A percentile compares a stretch with the other conserved stretches of the same genome.
These are phyloP conservation scores for Phytophthora sansomeana DNA, from an alignment of 352 stramenopile species.

Conservation along the genomic window DNA sequence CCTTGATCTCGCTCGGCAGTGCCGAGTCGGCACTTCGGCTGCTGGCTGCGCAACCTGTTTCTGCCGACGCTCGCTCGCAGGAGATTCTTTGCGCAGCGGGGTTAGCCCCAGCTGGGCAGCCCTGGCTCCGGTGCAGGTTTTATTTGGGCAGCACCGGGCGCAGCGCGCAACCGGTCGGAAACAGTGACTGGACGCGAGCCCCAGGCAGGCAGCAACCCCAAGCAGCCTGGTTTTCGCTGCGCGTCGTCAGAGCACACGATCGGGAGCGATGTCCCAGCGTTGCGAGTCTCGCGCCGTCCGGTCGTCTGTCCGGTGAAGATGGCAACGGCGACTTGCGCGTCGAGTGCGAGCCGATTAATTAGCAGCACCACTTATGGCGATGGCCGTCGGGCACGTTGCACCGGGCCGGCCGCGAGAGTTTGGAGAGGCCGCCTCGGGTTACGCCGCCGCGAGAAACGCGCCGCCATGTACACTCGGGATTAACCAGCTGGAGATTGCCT, in stretches of 20 bases:
- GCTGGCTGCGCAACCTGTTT: conserved; percentile 10
- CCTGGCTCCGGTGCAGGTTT: conserved; percentile 19
- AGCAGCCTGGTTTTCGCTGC: conserved; percentile 38
- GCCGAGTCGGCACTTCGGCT: conserved; percentile 4
- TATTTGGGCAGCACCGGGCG: conserved; percentile 30
- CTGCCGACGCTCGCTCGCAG: conserved; percentile 14
- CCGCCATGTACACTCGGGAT: conserved; percentile 8
- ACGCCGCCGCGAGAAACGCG: conserved; percentile 21
- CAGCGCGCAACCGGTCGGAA: conserved; percentile 5
- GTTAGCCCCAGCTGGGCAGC: conserved; percentile 12
- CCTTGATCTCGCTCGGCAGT: not conserved
- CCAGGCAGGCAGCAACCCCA: conserved; percentile 8
- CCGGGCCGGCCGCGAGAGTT: conserved; percentile 1
- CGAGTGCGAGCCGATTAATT: not conserved
- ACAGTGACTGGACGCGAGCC: conserved; percentile 16
- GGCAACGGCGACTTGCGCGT: not conserved
- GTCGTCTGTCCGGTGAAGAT: not conserved
- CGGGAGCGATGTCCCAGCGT: not conserved
- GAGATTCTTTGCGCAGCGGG: conserved; percentile 21
- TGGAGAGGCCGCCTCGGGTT: not conserved
- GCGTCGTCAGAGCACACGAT: conserved; percentile 28
- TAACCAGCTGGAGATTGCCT: conserved; percentile 30
- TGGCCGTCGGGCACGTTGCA: not conserved
- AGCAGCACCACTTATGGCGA: conserved; percentile 4
- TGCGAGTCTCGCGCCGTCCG: not conserved